Conservation (phyloP, 2,329 filamentous ascomycete species). For the Sphaceloma murrayae region DNA sequence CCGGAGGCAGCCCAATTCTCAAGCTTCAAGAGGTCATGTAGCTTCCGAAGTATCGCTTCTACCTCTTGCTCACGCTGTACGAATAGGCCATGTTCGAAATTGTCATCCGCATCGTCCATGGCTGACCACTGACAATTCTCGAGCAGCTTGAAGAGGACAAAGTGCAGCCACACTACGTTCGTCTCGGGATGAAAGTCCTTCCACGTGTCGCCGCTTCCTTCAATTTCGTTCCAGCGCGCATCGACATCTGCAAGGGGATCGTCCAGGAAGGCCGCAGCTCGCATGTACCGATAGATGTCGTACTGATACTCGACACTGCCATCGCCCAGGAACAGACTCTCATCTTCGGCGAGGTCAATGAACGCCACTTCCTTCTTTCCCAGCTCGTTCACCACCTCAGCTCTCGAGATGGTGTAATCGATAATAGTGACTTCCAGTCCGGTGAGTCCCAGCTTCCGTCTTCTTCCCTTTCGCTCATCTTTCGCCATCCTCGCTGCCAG, state of each 20-base stretch:
- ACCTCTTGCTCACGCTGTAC: conserved; percentile 30
- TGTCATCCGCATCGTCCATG: conserved; percentile 17
- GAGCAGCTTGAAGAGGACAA: conserved; percentile 49
- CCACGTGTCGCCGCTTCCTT: conserved; percentile 35
- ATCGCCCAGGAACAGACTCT: conserved; percentile 38
- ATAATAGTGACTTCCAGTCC: conserved; percentile 54
- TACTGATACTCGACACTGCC: conserved; percentile 44
- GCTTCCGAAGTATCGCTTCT: conserved; percentile 29
- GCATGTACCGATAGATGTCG: conserved; percentile 48
- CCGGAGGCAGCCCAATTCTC: conserved; percentile 23
- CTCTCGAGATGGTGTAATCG: conserved; percentile 59
- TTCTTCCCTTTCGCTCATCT: conserved; percentile 19
- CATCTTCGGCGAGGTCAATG: conserved; percentile 38
- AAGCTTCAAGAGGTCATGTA: conserved; percentile 34
- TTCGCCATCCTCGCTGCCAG: neutral
- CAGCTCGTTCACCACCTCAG: conserved; percentile 34
- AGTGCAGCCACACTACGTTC: conserved; percentile 55
- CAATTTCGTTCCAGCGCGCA: conserved; percentile 23
- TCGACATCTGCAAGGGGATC: conserved; percentile 35
- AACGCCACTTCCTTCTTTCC: conserved; percentile 32
- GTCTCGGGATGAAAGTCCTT: conserved; percentile 48
- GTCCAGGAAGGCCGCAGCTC: conserved; percentile 31
- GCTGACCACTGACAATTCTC: conserved; percentile 23
- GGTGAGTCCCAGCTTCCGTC: conserved; percentile 42
- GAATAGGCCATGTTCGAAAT: neutral